These are phyloP conservation scores for Volvariella surrecta DNA, from an alignment of 1,284 basidiomycete genomes.

Conservation along the genomic window DNA sequence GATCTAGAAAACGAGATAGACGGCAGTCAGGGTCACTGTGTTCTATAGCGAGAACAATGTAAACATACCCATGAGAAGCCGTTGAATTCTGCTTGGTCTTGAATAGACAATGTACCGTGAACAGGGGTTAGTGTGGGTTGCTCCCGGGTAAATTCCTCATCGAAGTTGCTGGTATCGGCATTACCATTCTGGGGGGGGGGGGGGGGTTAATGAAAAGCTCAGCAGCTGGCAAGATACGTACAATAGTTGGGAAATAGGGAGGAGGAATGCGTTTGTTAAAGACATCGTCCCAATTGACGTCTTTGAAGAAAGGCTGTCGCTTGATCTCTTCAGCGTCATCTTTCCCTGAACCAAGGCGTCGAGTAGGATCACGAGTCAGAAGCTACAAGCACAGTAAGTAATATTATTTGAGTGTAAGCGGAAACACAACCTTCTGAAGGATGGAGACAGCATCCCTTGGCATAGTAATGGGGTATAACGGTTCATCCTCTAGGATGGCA, in stretches of 20 bases:
- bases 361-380: constrained; percentile 86
- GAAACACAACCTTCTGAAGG: constrained; percentile 69
- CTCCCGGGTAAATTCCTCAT: constrained; percentile 95
- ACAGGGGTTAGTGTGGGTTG: constrained; percentile 98
- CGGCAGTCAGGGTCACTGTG: constrained; percentile 1
- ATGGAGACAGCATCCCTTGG: constrained; percentile 95
- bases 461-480: constrained; percentile 99
- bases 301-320: constrained; percentile 96
- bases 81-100: constrained; percentile 93
- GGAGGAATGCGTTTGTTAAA: constrained; percentile 94
- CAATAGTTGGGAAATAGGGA: constrained; percentile 95
- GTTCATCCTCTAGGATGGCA: constrained; percentile 97
- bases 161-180: constrained; percentile 85
- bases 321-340: constrained; percentile 98
- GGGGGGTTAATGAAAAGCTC: constrained; percentile 8
- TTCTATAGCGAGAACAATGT: neutral
- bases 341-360: constrained; percentile 91
- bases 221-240: constrained; percentile 30
- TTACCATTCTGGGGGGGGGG: constrained; percentile 52
- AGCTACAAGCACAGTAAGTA: constrained; percentile 41
- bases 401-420: neutral
- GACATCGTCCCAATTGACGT: constrained; percentile 95
- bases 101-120: constrained; percentile 86
- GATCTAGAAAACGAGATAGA: constrained; percentile 31
- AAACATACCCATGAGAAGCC: constrained; percentile 84